Evolutionary conservation across 2,329 filamentous ascomycete species (phyloP).

Genomic region (Calonectria naviculata): DNA sequence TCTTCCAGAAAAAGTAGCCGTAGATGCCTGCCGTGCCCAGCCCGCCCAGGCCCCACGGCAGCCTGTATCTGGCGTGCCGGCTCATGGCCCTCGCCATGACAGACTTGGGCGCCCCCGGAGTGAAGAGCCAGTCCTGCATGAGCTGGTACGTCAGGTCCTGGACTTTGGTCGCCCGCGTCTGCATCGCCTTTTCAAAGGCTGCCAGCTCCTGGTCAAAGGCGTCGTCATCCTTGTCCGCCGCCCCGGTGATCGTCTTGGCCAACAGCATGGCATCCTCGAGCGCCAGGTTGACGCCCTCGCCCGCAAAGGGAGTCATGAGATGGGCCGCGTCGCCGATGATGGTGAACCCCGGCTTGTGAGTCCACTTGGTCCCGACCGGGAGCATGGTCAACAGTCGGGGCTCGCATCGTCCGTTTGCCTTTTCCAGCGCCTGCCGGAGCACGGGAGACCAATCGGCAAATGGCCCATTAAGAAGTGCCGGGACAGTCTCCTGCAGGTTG

Average conservation of each 20-base stretch:
- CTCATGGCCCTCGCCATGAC: slow-evolving; percentile 52
- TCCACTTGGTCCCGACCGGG: slow-evolving; percentile 61
- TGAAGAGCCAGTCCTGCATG: slow-evolving; percentile 60
- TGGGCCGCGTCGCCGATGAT: slow-evolving; percentile 71
- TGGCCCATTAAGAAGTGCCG: slow-evolving; percentile 47
- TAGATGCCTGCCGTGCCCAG: slow-evolving; percentile 43
- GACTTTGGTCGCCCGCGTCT: slow-evolving; percentile 48
- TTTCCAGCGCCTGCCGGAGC: slow-evolving; percentile 54
- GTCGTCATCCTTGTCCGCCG: slow-evolving; percentile 33
- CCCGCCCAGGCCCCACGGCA: slow-evolving; percentile 45
- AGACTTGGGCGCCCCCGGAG: slow-evolving; percentile 54
- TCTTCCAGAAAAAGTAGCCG: slow-evolving; percentile 40
- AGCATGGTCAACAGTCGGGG: slow-evolving; percentile 63
- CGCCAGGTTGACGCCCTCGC: slow-evolving; percentile 69
- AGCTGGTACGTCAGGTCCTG: slow-evolving; percentile 57
- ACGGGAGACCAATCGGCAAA: slow-evolving; percentile 55
- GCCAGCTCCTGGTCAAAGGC: slow-evolving; percentile 47
- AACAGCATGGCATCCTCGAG: slow-evolving; percentile 66
- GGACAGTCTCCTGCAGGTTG: slow-evolving; percentile 51
- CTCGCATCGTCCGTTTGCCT: slow-evolving; percentile 51
- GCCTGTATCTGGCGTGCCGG: slow-evolving; percentile 44
- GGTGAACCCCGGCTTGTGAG: slow-evolving; percentile 59
- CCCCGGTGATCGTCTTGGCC: slow-evolving; percentile 53
- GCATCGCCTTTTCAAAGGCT: slow-evolving; percentile 53
- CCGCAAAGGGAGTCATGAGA: slow-evolving; percentile 67